Base-by-base conservation (phyloP, 495 filamentous ascomycete species). In the Xylaria curta region DNA sequence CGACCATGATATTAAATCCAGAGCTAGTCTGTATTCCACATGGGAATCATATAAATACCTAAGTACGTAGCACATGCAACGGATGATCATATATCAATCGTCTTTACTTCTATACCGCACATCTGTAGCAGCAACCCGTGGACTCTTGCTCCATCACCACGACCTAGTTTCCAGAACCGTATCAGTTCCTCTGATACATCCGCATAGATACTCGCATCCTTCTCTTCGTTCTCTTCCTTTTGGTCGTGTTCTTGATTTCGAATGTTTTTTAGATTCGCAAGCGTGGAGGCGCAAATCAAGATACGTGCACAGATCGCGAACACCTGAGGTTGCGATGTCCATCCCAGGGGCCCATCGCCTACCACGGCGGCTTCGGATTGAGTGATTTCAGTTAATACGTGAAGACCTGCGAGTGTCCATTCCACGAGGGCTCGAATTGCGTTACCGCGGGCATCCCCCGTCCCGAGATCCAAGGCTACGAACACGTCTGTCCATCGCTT, bases 271-370 rank as follows among this genome's bases (percentile, higher is more conserved):
- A 58, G 6, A 47, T 40, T 47, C 40, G n/a, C 58, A 49, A 83
- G 70, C 19, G 77, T 79, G 13, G 81, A 80, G 4, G 87, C 88
- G 19, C 79, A 80, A 26, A 89, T 75, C 54, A 90, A 72, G 26
- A 94, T 73, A 15, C 90, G 82, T 59, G 91, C 84, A 31, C 89
- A 91, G 47, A 94, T 80, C 0, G 88, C 85, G 76, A 93, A 96
- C 2, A 90, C 86, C 71, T 92, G 89, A 17, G 92, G 87, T 73
- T 91, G 92, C 4, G 90, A 88, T 3, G 87, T 87, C 92, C 91
- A 94, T 38, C 93, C 92, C 26, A 95, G 75, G 28, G 90, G 84
- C 3, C 92, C 91, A 81, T 94, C 92, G 24, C 74, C 74, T 15
- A 38, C 72, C 12, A 81, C 74, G 8, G 74, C 69, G 4, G 76